These are phyloP conservation scores for Phytophthora pini DNA, from an alignment of 352 stramenopile genomes.

Conservation along the genomic window DNA sequence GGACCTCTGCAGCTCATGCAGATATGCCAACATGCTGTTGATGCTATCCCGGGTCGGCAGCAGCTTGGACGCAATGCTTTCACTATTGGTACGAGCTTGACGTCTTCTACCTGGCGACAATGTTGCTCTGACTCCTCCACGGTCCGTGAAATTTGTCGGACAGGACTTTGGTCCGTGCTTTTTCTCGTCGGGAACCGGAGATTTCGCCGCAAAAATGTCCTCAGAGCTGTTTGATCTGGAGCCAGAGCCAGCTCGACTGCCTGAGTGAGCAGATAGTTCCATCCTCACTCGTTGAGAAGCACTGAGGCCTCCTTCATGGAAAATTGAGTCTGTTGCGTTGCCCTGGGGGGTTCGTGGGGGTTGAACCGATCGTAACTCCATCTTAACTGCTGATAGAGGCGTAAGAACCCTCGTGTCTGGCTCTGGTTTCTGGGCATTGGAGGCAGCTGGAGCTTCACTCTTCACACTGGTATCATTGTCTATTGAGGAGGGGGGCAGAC, in stretches of 20 bases:
- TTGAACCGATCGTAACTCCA: slow-evolving; percentile 18
- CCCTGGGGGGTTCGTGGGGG: slow-evolving; percentile 57
- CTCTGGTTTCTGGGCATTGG: background rate
- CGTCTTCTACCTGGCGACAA: slow-evolving; percentile 14
- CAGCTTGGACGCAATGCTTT: slow-evolving; percentile 56
- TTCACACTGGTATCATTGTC: slow-evolving; percentile 4
- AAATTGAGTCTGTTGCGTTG: slow-evolving; percentile 33
- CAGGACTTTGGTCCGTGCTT: slow-evolving; percentile 43
- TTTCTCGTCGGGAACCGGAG: slow-evolving; percentile 36
- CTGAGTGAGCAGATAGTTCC: slow-evolving; percentile 39
- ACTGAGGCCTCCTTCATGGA: slow-evolving; percentile 44
- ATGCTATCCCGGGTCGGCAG: slow-evolving; percentile 58
- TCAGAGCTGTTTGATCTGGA: slow-evolving; percentile 38
- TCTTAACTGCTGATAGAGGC: background rate
- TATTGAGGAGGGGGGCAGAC: slow-evolving; percentile 3
- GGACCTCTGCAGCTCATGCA: slow-evolving; percentile 70
- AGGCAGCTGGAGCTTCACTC: slow-evolving; percentile 2
- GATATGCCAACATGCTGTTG: slow-evolving; percentile 73
- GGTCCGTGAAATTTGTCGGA: slow-evolving; percentile 35
- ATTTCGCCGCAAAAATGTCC: slow-evolving; percentile 23
- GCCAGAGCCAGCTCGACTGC: slow-evolving; percentile 31
- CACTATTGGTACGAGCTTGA: slow-evolving; percentile 12
- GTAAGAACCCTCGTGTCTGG: too few relatives aligned
- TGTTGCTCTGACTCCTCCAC: slow-evolving; percentile 14
- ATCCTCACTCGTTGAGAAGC: slow-evolving; percentile 67